Evolutionary conservation across 1,139 yeast genomes (phyloP).

Genomic region (Debaryomyces nepalensis): DNA sequence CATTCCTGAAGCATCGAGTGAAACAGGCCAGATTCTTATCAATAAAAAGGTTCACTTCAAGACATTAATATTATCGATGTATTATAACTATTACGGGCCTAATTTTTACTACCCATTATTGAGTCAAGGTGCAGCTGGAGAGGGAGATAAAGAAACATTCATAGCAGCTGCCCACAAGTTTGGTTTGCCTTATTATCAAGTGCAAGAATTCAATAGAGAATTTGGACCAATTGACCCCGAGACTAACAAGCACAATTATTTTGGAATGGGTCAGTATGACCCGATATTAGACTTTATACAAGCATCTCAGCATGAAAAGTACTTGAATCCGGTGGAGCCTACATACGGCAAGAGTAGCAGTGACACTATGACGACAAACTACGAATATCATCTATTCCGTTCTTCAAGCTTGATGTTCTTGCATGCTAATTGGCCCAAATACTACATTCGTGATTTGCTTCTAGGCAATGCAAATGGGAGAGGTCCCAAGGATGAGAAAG

Average conservation of each 20-base stretch:
- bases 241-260: conserved; percentile 31
- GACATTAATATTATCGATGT: conserved; percentile 55
- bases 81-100: conserved; percentile 61
- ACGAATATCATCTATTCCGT: conserved; percentile 34
- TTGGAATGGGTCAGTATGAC: conserved; percentile 46
- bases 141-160: conserved; percentile 68
- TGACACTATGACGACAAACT: conserved; percentile 30
- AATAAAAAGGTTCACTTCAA: conserved; percentile 54
- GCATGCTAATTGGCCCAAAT: conserved; percentile 49
- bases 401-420: conserved; percentile 36
- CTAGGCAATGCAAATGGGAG: conserved; percentile 30
- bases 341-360: conserved; percentile 26
- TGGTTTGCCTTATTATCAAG: conserved; percentile 57
- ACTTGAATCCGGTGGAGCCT: conserved; percentile 22
- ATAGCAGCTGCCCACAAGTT: conserved; percentile 62
- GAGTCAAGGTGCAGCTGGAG: conserved; percentile 64
- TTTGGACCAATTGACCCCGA: conserved; percentile 34
- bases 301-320: conserved; percentile 21
- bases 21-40: conserved; percentile 61
- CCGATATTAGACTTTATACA: conserved; percentile 40
- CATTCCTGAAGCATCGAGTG: conserved; percentile 63
- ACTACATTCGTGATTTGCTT: conserved; percentile 30
- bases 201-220: conserved; percentile 45
- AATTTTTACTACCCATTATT: conserved; percentile 55
- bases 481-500: conserved; percentile 29